phyloP scores from a whole-genome alignment of 371 early-diverging fungal species.

The Dentiscutata heterogama region DNA sequence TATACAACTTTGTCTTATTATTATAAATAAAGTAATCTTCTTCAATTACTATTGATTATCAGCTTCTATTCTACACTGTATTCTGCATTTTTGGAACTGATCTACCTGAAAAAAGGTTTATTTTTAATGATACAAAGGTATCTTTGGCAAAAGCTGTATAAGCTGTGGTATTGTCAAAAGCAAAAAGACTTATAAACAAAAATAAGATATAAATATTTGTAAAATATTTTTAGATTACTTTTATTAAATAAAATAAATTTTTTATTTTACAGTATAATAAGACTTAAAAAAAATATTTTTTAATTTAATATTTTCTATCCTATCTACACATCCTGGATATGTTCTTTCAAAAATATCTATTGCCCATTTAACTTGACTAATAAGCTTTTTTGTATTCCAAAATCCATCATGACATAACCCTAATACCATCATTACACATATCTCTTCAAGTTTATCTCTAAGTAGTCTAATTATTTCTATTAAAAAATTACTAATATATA shows the following conservation, averaged over 20 bases:
- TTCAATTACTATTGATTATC: constrained; percentile 38
- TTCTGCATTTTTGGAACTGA: not conserved
- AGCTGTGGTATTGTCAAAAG: not conserved
- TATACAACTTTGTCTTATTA: not conserved
- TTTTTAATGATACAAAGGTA: not conserved
- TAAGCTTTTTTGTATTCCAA: not conserved
- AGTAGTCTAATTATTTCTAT: not conserved
- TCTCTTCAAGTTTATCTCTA: not conserved
- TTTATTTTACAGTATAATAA: too few species aligned
- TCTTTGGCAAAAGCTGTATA: not conserved
- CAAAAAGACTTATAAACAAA: not conserved
- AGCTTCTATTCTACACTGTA: not conserved
- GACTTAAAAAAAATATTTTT: too few species aligned
- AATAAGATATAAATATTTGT: too few species aligned
- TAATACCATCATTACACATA: not conserved
- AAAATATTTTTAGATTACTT: too few species aligned
- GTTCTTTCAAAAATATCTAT: not conserved
- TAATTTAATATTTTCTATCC: too few species aligned
- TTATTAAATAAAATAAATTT: too few species aligned
- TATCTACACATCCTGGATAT: not conserved
- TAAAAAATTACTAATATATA: not conserved
- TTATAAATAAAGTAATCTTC: constrained; percentile 33
- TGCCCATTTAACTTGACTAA: not conserved
- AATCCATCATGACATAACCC: not conserved
- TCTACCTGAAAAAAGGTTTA: not conserved